Evolutionary conservation across 164 flowering plant genomes (phyloP).

Genomic region (Malania oleifera): DNA sequence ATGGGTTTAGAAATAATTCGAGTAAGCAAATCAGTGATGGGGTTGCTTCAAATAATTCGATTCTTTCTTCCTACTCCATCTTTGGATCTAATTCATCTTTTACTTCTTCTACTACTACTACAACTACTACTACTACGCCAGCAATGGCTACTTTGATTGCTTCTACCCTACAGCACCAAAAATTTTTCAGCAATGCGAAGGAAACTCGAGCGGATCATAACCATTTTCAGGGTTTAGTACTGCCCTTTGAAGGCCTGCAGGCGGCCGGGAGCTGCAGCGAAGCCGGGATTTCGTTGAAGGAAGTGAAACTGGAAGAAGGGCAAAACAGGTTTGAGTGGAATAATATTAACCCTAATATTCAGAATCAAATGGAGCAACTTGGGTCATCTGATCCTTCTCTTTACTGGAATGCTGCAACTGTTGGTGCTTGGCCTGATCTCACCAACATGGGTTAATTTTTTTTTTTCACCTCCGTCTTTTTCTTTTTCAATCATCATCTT

Average conservation of each 20-base stretch:
- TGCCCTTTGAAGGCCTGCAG: slow-evolving; percentile 39
- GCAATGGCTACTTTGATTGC: slow-evolving; percentile 35
- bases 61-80: slow-evolving; percentile 31
- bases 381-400: slow-evolving; percentile 39
- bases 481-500: too few relatives aligned
- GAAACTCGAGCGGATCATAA: slow-evolving; percentile 13
- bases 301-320: slow-evolving; percentile 42
- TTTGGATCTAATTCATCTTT: slow-evolving; percentile 40
- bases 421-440: slow-evolving; percentile 50
- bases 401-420: slow-evolving; percentile 36
- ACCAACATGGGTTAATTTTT: slow-evolving; percentile 39
- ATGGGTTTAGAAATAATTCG: slow-evolving; percentile 20
- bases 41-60: slow-evolving; percentile 25
- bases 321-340: slow-evolving; percentile 27
- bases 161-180: slow-evolving; percentile 33
- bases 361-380: slow-evolving; percentile 34
- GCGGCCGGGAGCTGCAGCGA: slow-evolving; percentile 14
- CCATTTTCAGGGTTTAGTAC: slow-evolving; percentile 25
- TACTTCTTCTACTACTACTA: slow-evolving; percentile 19
- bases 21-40: slow-evolving; percentile 25
- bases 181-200: slow-evolving; percentile 21
- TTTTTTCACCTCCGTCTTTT: too few relatives aligned
- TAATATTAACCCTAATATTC: slow-evolving; percentile 9
- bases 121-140: slow-evolving; percentile 19
- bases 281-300: slow-evolving; percentile 14